A percentile compares a stretch with the other conserved stretches of the same genome.
These are phyloP conservation scores for Gracilaria vermiculophylla DNA, from an alignment of 23 red algal species.

Conservation along the genomic window DNA sequence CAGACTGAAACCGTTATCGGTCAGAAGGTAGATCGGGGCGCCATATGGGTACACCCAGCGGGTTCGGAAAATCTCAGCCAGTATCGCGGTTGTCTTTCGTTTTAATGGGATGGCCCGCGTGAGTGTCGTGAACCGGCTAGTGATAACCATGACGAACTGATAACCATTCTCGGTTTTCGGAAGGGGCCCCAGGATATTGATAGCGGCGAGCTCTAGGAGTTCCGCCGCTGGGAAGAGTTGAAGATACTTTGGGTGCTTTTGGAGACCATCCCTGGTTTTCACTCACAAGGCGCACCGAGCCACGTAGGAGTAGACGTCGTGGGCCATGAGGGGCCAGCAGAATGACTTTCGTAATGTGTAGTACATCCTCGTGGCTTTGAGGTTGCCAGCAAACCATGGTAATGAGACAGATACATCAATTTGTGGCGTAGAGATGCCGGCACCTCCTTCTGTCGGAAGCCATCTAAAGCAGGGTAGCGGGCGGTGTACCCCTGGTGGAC, in stretches of 20 bases:
- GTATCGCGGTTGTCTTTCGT: not conserved
- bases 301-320: slow-evolving; percentile 1
- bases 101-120: not conserved
- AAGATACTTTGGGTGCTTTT: slow-evolving; percentile 14
- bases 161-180: not conserved
- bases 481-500: not conserved
- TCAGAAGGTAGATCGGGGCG: not conserved
- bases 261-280: not conserved
- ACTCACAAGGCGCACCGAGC: not conserved
- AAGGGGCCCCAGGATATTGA: slow-evolving; percentile 19
- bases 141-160: slow-evolving; percentile 12
- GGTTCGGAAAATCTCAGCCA: not conserved
- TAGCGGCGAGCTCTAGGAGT: slow-evolving; percentile 8
- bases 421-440: not conserved
- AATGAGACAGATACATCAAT: not conserved
- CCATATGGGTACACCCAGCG: slow-evolving; percentile 27
- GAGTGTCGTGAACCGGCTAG: slow-evolving; percentile 18
- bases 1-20: slow-evolving; percentile 33
- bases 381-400: not conserved
- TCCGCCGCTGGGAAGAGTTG: slow-evolving; percentile 11
- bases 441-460: not conserved
- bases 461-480: not conserved
- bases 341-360: slow-evolving; percentile 14
- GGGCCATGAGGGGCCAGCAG: slow-evolving; percentile 19
- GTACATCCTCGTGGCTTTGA: not conserved